Conservation (phyloP, 306 rosid species). For the apple (Malus domestica) region ASM211411v1 NC_041801.1:3039001-3039500, state of each 20-base stretch:
- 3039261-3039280: constrained; percentile 77
- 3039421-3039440: constrained; percentile 83
- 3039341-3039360: constrained; percentile 64
- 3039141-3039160: constrained; percentile 74
- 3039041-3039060: not conserved
- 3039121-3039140: constrained; percentile 45
- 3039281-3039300: constrained; percentile 73
- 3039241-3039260: constrained; percentile 89
- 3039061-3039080: not conserved
- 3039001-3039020: not conserved
- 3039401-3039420: constrained; percentile 62
- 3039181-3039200: constrained; percentile 74
- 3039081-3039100: constrained; percentile 49
- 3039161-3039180: constrained; percentile 81
- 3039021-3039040: not conserved
- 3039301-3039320: constrained; percentile 64
- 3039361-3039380: constrained; percentile 65
- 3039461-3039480: constrained; percentile 59
- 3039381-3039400: constrained; percentile 48
- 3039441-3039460: constrained; percentile 83
- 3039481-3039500: constrained; percentile 73
- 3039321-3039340: constrained; percentile 86
- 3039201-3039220: constrained; percentile 96
- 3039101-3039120: constrained; percentile 66
- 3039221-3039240: constrained; percentile 82